Evolutionary conservation across 805 yeast genomes (phyloP), one percentile per base, ranked within the genome.

Genomic region (Sungouiella blattae): DNA sequence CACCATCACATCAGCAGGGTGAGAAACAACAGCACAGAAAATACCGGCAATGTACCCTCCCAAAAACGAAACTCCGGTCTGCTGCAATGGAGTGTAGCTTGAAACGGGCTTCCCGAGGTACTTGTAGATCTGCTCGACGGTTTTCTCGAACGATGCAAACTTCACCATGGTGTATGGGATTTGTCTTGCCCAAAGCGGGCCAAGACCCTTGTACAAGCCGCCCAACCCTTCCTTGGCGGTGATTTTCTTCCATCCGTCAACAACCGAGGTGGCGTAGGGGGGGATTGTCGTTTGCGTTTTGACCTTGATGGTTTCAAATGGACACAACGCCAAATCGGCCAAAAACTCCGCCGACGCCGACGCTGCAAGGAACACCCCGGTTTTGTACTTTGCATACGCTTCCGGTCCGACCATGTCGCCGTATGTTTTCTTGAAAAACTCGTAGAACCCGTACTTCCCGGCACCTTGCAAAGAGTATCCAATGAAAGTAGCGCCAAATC

Each of bases 1-100:
- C 17, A 91, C 98, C 95, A 93, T 82, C 22, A 91, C 97, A 63
- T 91, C 98, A n/a, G 98, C 98, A 14, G 98, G 98, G 62, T 93
- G 97, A 18, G 97, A 89, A 12, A 89, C 93, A 34, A 84, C 68
- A 6, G 98, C 98, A 71, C 97, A 91, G 69, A 89, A 78, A 37
- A 93, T 81, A 80, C 98, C 98, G 8, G 98, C 98, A 57, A 91
- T 77, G 68, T 91, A 91, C 59, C 98, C 98, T 62, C 96, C 96
- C 31, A 80, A 69, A 69, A 91, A 93, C 16, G 96, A 87, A 26
- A 93, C 95, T 33, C 96, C 95, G 15, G 96, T 91, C 65, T 93
- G 97, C 54, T 83, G 82, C 28, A 80, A 47, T 28, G 80, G 62
- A 9, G 86, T 67, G 71, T 85, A 87, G 40, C 85, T 80, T 15